Base-by-base conservation (phyloP, 345 rosid genomes). In the Eucalyptus decipiens region DNA sequence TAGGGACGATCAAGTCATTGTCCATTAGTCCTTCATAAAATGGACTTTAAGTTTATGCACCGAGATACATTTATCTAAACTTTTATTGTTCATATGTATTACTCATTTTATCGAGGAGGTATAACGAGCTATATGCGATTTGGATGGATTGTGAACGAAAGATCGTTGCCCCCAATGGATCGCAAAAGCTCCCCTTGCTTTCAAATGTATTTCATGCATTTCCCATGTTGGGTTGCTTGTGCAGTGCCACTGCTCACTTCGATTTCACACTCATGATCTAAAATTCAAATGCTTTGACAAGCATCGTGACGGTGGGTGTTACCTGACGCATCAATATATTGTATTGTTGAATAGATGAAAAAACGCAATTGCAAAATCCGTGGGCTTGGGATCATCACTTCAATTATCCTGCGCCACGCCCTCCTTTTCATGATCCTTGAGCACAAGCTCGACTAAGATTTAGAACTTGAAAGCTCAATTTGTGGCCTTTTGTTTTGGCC, bases 291-390 rank as follows among this genome's bases (percentile, higher is more conserved):
- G 11, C 43, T 69, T 9, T 9, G 80, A 18, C 24, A 18, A 69
- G 80, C 34, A 13, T 28, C 4, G 3, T 0, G 34, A 60, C 0
- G 2, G 34, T 21, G 32, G 14, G 32, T 12, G 32, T 60, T 12
- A 60, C 17, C 69, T 1, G 0, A 11, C 0, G 67, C 67, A 28
- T 60, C 67, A 28, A 28, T 60, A 16, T 5, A 60, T 60, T 28
- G 67, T 28, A 28, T 28, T 5, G 16, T 26, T 28, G 67, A 26
- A 26, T 60, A 28, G 32, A 26, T 26, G 15, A 11, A 60, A 5
- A 60, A 0, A 60, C 0, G 0, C 67, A 28, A 28, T 0, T 60
- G 4, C 67, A 26, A 60, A 60, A 26, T 11, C 67, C 8, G 0
- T 6, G n/a, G 6, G 4, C 67, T 26, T 28, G 30, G 16, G 67